Percentiles rank a stretch among this genome's conserved stretches.
Conservation (phyloP, 208 protist genomes). For the Trypanosomatidae sp. region DNA sequence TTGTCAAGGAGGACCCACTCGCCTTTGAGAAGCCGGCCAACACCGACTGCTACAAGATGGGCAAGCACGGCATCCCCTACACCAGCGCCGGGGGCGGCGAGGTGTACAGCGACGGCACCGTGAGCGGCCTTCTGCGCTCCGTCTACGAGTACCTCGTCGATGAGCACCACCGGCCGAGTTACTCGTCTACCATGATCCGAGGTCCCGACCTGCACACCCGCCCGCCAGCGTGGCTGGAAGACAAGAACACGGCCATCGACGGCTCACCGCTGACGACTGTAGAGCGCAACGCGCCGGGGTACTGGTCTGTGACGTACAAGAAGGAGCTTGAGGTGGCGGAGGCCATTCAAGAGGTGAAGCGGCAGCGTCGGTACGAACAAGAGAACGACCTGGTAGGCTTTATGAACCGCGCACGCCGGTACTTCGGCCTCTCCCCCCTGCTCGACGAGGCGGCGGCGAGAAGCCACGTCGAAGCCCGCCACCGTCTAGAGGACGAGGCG, state of each 20-base stretch:
- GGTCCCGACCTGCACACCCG: constrained; percentile 57
- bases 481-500: constrained; percentile 38
- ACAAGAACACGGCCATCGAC: constrained; percentile 78
- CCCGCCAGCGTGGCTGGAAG: constrained; percentile 75
- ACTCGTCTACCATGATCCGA: constrained; percentile 14
- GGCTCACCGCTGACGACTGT: constrained; percentile 61
- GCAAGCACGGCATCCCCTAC: constrained; percentile 17
- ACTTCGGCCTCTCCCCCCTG: constrained; percentile 41
- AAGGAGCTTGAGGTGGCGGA: constrained; percentile 76
- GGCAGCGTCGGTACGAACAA: constrained; percentile 43
- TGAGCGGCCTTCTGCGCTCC: constrained; percentile 3
- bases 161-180: constrained; percentile 18
- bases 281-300: constrained; percentile 25
- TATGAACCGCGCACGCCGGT: constrained; percentile 38
- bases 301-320: constrained; percentile 60
- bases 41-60: not conserved
- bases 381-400: constrained; percentile 64
- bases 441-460: constrained; percentile 52
- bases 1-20: constrained; percentile 9
- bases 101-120: constrained; percentile 10
- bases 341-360: constrained; percentile 65
- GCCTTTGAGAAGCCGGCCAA: not conserved
- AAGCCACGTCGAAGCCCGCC: constrained; percentile 34
- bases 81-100: constrained; percentile 32
- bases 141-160: constrained; percentile 27